Conservation (phyloP, 176 grass and related monocot species). For the Oryza meridionalis region DNA sequence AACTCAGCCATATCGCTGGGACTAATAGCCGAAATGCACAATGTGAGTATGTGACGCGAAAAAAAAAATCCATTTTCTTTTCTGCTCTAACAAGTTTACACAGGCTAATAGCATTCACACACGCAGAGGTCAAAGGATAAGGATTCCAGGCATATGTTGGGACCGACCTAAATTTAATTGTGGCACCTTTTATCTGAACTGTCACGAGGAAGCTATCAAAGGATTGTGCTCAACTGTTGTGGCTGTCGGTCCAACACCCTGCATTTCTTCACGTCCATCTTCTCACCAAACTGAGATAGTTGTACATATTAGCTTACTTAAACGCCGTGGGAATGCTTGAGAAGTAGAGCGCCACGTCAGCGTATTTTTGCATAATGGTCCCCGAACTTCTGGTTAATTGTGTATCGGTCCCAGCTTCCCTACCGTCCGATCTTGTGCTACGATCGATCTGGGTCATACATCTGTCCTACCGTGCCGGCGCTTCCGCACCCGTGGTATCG, state of each 20-base stretch:
- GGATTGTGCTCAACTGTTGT: background rate
- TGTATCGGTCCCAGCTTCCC: too few relatives aligned
- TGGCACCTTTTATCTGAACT: background rate
- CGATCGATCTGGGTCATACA: too few relatives aligned
- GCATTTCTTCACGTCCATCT: background rate
- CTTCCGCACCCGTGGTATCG: too few relatives aligned
- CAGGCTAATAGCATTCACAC: background rate
- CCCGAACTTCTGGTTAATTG: too few relatives aligned
- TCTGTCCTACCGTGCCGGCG: too few relatives aligned
- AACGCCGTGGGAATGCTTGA: too few relatives aligned
- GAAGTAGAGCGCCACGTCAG: too few relatives aligned
- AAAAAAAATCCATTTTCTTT: background rate
- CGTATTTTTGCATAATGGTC: too few relatives aligned
- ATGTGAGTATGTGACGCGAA: background rate
- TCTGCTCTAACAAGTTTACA: background rate
- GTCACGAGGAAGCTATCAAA: background rate
- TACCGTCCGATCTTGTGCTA: too few relatives aligned
- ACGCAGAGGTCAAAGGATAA: background rate
- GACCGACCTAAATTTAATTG: background rate
- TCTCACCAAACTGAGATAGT: background rate
- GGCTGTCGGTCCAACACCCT: background rate
- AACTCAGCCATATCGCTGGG: background rate
- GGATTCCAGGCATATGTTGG: slow-evolving; percentile 9
- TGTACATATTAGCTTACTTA: too few relatives aligned
- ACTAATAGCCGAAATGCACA: background rate